Conservation (phyloP, 768 basidiomycete genomes). For the Amanita fuliginea region DNA sequence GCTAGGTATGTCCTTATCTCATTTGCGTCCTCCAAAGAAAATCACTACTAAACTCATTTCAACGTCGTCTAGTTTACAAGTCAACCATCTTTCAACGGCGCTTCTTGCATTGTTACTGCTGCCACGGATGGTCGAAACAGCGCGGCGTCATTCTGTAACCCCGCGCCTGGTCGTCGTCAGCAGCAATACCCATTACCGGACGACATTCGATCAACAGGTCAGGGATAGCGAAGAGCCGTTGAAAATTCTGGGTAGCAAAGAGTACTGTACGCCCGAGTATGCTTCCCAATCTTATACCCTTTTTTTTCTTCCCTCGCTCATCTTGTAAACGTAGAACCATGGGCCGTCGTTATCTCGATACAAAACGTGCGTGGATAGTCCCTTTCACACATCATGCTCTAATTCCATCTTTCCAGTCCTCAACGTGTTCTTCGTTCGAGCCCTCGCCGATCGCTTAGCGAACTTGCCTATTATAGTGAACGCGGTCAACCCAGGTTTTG, state of each 20-base stretch:
- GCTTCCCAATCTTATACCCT: neutral
- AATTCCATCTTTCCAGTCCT: slow-evolving; percentile 18
- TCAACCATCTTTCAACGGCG: slow-evolving; percentile 31
- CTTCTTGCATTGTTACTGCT: slow-evolving; percentile 30
- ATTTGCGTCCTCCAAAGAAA: neutral
- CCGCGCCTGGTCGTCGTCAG: slow-evolving; percentile 31
- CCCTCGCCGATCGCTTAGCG: slow-evolving; percentile 19
- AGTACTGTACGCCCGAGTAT: slow-evolving; percentile 17
- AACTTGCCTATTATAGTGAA: slow-evolving; percentile 20
- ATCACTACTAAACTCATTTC: too few species aligned
- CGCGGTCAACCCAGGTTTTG: slow-evolving; percentile 31
- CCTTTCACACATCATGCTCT: neutral
- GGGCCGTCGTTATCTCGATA: slow-evolving; percentile 16
- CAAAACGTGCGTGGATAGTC: slow-evolving; percentile 20
- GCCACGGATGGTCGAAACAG: slow-evolving; percentile 29
- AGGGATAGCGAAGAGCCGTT: slow-evolving; percentile 19
- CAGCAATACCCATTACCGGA: slow-evolving; percentile 29
- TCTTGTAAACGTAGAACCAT: slow-evolving; percentile 6
- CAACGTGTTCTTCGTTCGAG: slow-evolving; percentile 27
- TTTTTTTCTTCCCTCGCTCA: neutral
- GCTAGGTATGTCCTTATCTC: slow-evolving; percentile 17
- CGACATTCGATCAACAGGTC: slow-evolving; percentile 14
- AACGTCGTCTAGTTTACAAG: slow-evolving; percentile 26
- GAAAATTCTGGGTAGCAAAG: slow-evolving; percentile 18
- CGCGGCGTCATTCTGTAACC: slow-evolving; percentile 16